These are phyloP conservation scores for Penicillium sp. DNA, from an alignment of 2,329 filamentous ascomycete species.

Conservation along the genomic window DNA sequence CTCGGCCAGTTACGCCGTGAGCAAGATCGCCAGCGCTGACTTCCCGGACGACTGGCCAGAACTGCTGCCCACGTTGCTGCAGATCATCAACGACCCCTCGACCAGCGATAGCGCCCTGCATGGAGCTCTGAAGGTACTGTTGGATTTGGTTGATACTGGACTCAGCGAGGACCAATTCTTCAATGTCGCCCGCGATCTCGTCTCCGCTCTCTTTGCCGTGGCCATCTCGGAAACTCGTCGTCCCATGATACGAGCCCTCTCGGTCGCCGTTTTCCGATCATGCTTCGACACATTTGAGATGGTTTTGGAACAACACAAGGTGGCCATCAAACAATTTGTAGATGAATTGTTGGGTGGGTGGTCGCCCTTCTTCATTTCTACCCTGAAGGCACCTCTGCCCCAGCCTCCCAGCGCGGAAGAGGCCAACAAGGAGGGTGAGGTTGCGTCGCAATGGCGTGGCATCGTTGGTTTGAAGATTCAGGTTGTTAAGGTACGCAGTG, in stretches of 20 bases:
- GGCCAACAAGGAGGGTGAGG: slow-evolving; percentile 51
- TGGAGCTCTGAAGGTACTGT: slow-evolving; percentile 80
- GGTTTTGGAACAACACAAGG: slow-evolving; percentile 87
- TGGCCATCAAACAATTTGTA: slow-evolving; percentile 80
- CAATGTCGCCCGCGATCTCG: slow-evolving; percentile 75
- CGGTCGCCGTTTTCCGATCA: slow-evolving; percentile 81
- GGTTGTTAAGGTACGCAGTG: slow-evolving; percentile 65
- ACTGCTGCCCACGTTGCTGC: slow-evolving; percentile 74
- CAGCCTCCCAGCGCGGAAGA: slow-evolving; percentile 54
- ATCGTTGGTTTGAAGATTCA: slow-evolving; percentile 84
- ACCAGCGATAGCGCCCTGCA: slow-evolving; percentile 78
- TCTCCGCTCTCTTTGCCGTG: slow-evolving; percentile 76
- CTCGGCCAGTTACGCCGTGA: slow-evolving; percentile 81
- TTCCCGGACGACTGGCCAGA: slow-evolving; percentile 95
- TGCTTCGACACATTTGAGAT: slow-evolving; percentile 96
- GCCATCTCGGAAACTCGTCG: slow-evolving; percentile 71
- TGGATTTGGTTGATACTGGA: slow-evolving; percentile 87
- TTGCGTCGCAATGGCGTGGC: slow-evolving; percentile 69
- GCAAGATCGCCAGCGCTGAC: slow-evolving; percentile 89
- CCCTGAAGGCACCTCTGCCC: slow-evolving; percentile 71
- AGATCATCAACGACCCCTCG: slow-evolving; percentile 61
- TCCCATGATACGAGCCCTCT: slow-evolving; percentile 71
- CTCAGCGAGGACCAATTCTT: slow-evolving; percentile 96
- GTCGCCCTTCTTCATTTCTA: slow-evolving; percentile 82
- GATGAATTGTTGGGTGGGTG: slow-evolving; percentile 78